Evolutionary conservation across 306 rosid genomes (phyloP).

Genomic region (Gastrolobium bilobum): DNA sequence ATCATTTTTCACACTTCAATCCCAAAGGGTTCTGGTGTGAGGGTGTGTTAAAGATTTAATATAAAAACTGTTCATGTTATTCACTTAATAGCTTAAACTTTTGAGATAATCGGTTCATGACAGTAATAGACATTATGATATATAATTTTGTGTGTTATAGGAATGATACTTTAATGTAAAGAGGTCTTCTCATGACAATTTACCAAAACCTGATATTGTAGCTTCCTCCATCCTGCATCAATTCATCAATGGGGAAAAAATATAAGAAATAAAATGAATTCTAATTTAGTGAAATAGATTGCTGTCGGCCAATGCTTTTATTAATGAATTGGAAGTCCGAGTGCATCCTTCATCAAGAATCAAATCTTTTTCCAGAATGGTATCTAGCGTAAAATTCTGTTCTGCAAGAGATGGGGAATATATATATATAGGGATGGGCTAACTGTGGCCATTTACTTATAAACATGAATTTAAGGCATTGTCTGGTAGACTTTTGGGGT

Average conservation of each 20-base stretch:
- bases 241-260: constrained; percentile 4
- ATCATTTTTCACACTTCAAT: too few relatives aligned
- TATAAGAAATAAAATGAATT: not conserved
- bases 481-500: constrained; percentile 20
- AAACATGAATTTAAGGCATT: constrained; percentile 23
- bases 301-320: constrained; percentile 27
- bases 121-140: constrained; percentile 12
- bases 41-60: too few relatives aligned
- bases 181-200: constrained; percentile 26
- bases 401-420: not conserved
- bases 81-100: too few relatives aligned
- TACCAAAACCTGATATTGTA: constrained; percentile 29
- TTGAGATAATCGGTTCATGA: too few relatives aligned
- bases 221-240: constrained; percentile 32
- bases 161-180: not conserved
- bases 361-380: constrained; percentile 16
- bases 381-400: constrained; percentile 32
- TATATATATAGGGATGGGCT: constrained; percentile 16
- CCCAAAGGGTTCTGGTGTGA: too few relatives aligned
- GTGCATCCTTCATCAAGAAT: constrained; percentile 39
- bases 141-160: constrained; percentile 28
- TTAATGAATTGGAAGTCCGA: constrained; percentile 30
- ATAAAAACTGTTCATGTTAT: too few relatives aligned
- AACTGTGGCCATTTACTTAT: constrained; percentile 30
- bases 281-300: constrained; percentile 29